These are phyloP conservation scores for Penicillium griseofulvum DNA, from an alignment of 2,329 filamentous ascomycete genomes.

Conservation along the genomic window DNA sequence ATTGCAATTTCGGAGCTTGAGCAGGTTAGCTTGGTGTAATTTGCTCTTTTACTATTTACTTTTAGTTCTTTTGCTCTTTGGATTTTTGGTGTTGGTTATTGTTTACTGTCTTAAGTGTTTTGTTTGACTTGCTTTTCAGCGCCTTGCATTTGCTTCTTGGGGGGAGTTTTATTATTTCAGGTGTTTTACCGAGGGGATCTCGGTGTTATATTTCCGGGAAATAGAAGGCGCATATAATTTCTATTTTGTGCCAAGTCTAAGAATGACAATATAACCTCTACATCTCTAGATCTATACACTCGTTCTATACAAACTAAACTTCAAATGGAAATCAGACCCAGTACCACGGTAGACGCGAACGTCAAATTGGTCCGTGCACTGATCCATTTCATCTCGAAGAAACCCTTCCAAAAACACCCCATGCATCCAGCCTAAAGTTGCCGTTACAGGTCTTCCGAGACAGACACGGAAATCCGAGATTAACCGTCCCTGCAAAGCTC, in stretches of 20 bases:
- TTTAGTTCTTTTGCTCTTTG: background rate
- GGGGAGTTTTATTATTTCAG: background rate
- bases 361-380: slow-evolving; percentile 12
- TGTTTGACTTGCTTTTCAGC: slow-evolving; percentile 20
- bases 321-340: background rate
- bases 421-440: background rate
- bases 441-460: background rate
- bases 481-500: background rate
- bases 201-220: slow-evolving; percentile 4
- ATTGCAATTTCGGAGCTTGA: slow-evolving; percentile 15
- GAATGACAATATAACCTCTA: no score
- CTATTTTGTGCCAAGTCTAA: background rate
- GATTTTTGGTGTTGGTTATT: slow-evolving; percentile 1
- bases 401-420: background rate
- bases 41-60: background rate
- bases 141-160: slow-evolving; percentile 9
- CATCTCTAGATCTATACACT: no score
- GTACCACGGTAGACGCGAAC: background rate
- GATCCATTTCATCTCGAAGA: slow-evolving; percentile 1
- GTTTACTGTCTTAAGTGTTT: background rate
- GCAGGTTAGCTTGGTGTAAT: slow-evolving; percentile 15
- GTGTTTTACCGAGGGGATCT: slow-evolving; percentile 3
- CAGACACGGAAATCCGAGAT: background rate
- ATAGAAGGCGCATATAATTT: slow-evolving; percentile 8
- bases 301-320: background rate